Base-by-base conservation (phyloP, 441 rosid genomes). In the Raphanus hybrid region DNA sequence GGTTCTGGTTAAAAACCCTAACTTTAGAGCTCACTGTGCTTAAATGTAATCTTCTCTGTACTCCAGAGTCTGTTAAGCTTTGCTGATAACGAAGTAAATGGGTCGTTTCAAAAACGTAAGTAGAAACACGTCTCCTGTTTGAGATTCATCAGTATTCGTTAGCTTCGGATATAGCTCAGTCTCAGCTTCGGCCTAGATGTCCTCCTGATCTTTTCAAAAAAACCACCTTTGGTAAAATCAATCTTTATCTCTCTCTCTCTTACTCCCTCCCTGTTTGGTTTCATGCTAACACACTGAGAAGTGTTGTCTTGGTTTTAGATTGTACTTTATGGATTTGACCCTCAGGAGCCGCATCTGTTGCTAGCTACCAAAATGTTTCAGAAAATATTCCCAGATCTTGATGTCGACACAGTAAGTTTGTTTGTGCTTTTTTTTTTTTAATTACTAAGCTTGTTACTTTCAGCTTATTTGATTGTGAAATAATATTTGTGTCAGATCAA, bases 381-480 rank as follows among this genome's bases (percentile, higher is more conserved):
- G 89, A 96, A 96, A 74, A 93, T 96, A 54, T 93, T 96, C 82
- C 97, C 99, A 8, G 81, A 96, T 66, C 92, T 96, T 64, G 99
- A 93, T 82, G 75, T 93, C 43, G 92, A 93, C 82, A 93, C 97
- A 4, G 98, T 95, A 84, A 87, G 97, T 84, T 55, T 66, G 14
- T 39, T 65, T 78, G 71, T 77, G 59, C 43, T 69, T 41, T 52
- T 52, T 52, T 52, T 1, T 5, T 34, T 23, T 23, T 1, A 23
- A 8, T 29, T 15, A n/a, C 9, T 20, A 70, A 60, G 26, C 76
- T 64, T 76, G 71, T 34, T 23, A 23, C 26, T 41, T 39, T 37
- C 64, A 65, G 52, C 61, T 1, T 34, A 37, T 50, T 35, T 7
- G 70, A 43, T 78, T 70, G 35, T 81, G 76, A 66, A 64, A 81